Base-by-base conservation (phyloP, 768 basidiomycete genomes). In the Russula virescens region DNA sequence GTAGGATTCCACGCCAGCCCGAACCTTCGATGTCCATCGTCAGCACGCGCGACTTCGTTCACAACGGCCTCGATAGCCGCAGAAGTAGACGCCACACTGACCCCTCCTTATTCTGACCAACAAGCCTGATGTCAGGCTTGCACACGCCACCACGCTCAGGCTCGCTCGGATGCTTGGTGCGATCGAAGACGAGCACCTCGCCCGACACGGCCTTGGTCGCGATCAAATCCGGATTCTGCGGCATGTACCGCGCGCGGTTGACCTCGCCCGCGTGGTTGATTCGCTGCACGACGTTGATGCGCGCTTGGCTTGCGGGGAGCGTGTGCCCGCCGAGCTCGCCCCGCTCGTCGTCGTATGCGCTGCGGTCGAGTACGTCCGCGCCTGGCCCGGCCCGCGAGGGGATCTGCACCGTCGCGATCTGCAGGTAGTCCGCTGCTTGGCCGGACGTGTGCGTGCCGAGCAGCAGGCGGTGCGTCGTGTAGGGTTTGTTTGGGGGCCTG, bases 221-320 rank as follows among this genome's bases (percentile, higher is more conserved):
- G 67, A 99, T 90, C 68, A 99, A 75, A 75, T 98, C 92, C 2
- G 94, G 91, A 71, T 98, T 99, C 75, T 98, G 96, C 7, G 97
- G 97, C 95, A 98, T 98, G 74, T 98, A 99, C 56, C 97, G 86
- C 63, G 97, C 97, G 48, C 94, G 80, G 75, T 99, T 99, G 71
- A 98, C 92, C 73, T 99, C 97, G 46, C 94, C 92, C 5, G 82
- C 81, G 74, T 99, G 97, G 73, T 94, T 95, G 77, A 99, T 98
- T 68, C 83, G 86, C 73, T 99, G 97, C 35, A 87, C 90, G 74
- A 96, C 84, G 69, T 89, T 88, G 65, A 98, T 87, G 26, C 92
- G 85, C 1, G 95, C 89, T 58, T 87, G 81, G n/a, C 88, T 83
- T 3, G 64, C 55, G 21, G 89, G 87, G 42, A 94, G 84, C 26